Base-by-base conservation (phyloP, 208 protist genomes). In the Phytomonas francai region DNA sequence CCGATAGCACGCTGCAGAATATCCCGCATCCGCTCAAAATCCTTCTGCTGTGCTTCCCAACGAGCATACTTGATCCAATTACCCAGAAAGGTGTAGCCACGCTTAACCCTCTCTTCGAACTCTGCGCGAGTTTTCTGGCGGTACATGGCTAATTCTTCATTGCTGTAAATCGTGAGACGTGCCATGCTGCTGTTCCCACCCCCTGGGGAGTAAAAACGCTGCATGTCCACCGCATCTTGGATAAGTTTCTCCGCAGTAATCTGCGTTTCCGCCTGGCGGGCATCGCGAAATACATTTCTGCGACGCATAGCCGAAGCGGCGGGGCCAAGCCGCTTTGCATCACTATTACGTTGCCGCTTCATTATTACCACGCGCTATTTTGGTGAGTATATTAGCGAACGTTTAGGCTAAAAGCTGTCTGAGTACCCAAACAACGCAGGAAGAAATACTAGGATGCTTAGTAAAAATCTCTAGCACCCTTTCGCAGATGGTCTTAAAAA, bases 191-290 rank as follows among this genome's bases (percentile, higher is more conserved):
- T 70, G 65, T 77, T 63, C 3, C 34, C 34, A 36, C 82, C 74
- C 8, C 72, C 71, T 12, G 80, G 71, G 7, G 85, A 72, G 80
- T 91, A 74, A 31, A 83, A 78, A 61, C 87, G 77, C 69, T 97
- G 84, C 83, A 98, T 97, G 14, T 98, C 98, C 60, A 90, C 85
- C n/a, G 98, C 97, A 61, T 99, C 97, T 33, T 85, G 71, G 33
- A 99, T 80, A 16, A 99, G 92, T 77, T 99, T 97, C 66, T 98
- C 96, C 7, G 97, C 97, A 22, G 96, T 99, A 76, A 99, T 96
- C 78, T 99, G 98, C 34, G 63, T 68, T 27, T 81, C 71, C 25
- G 87, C 73, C 31, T 80, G 76, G 30, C 90, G 88, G 16, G 73
- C 75, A 72, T 96, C 90, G 33, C 86, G 84, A 66, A 87, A 92